phyloP scores from a whole-genome alignment of 441 rosid genomes.

The Theobroma grandiflorum region DNA sequence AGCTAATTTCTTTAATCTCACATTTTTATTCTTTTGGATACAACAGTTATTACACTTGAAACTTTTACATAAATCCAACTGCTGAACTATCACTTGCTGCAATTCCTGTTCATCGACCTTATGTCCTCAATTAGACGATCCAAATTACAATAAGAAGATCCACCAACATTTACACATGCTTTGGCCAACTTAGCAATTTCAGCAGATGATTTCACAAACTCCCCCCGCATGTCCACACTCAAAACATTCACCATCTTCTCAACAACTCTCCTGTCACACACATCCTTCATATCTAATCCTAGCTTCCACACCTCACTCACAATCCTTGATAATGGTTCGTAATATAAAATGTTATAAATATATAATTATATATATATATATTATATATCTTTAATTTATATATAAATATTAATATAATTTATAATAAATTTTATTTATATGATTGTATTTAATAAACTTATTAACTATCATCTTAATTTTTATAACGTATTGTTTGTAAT shows the following conservation, averaged over 20 bases:
- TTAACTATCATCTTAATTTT: no score
- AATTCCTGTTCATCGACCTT: not conserved
- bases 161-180: conserved; percentile 28
- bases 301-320: conserved; percentile 43
- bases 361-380: no score
- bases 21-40: not conserved
- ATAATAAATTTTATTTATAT: no score
- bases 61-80: not conserved
- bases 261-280: conserved; percentile 36
- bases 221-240: conserved; percentile 42
- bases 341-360: conserved; percentile 48
- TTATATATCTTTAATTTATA: no score
- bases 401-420: no score
- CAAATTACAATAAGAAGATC: conserved; percentile 38
- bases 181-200: conserved; percentile 30
- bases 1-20: no score
- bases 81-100: not conserved
- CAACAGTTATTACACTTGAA: no score
- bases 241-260: conserved; percentile 47
- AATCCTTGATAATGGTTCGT: no score
- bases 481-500: no score
- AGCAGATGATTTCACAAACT: conserved; percentile 29
- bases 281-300: conserved; percentile 46
- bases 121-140: conserved; percentile 41
- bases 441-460: no score